Conservation (phyloP, 2,329 filamentous ascomycete species). For the Hypoxylon rubiginosum region DNA sequence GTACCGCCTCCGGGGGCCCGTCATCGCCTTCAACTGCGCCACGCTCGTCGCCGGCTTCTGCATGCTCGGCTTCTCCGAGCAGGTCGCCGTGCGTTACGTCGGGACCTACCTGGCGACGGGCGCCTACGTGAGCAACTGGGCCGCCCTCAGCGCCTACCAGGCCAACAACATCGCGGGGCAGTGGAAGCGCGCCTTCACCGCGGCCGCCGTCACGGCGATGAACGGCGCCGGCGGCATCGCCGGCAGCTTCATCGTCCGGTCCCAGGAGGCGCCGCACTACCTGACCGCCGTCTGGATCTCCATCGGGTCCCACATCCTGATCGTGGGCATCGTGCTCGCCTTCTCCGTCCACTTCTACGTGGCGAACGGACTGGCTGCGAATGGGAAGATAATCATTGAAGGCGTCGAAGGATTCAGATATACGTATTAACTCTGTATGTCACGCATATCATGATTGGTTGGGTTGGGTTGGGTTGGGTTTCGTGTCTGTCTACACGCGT, state of each 20-base stretch:
- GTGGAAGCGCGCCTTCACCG: slow-evolving; percentile 74
- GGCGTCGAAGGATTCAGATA: slow-evolving; percentile 54
- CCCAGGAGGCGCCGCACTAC: slow-evolving; percentile 72
- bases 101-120: slow-evolving; percentile 76
- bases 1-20: slow-evolving; percentile 70
- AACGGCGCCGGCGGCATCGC: slow-evolving; percentile 75
- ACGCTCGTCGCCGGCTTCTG: slow-evolving; percentile 73
- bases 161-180: slow-evolving; percentile 74
- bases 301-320: slow-evolving; percentile 73
- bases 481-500: too few species aligned
- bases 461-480: neutral
- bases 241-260: slow-evolving; percentile 74
- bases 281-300: slow-evolving; percentile 76
- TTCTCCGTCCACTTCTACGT: slow-evolving; percentile 68
- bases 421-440: slow-evolving; percentile 40
- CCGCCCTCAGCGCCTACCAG: slow-evolving; percentile 73
- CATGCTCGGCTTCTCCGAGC: slow-evolving; percentile 72
- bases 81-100: slow-evolving; percentile 73
- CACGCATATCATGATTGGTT: too few species aligned
- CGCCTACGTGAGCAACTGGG: slow-evolving; percentile 78
- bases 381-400: slow-evolving; percentile 64
- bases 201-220: slow-evolving; percentile 70
- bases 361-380: slow-evolving; percentile 63
- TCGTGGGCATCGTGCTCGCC: slow-evolving; percentile 65
- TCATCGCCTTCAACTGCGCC: slow-evolving; percentile 74